Conservation (phyloP, 305 asterid genomes). For the Fraxinus sp. region DNA sequence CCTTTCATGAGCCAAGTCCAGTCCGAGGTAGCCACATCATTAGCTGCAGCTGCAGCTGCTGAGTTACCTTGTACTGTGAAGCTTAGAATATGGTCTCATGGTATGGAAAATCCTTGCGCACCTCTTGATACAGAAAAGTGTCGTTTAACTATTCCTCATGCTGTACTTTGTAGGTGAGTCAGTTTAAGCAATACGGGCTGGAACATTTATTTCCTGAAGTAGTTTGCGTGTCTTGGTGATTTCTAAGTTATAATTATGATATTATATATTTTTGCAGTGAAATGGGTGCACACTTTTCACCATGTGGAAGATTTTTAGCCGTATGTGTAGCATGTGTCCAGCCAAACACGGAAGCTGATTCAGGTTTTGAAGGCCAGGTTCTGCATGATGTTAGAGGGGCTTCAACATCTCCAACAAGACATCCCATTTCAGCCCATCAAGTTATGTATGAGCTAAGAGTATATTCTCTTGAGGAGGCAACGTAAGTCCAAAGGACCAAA, state of each 20-base stretch:
- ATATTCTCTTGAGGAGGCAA: slow-evolving; percentile 94
- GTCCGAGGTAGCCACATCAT: slow-evolving; percentile 74
- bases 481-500: slow-evolving; percentile 47
- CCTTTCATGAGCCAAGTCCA: slow-evolving; percentile 68
- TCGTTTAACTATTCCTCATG: slow-evolving; percentile 84
- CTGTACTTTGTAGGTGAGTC: slow-evolving; percentile 89
- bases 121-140: slow-evolving; percentile 65
- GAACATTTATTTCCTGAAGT: slow-evolving; percentile 19
- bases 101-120: slow-evolving; percentile 66
- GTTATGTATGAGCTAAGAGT: slow-evolving; percentile 91
- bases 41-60: slow-evolving; percentile 88
- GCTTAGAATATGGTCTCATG: slow-evolving; percentile 92
- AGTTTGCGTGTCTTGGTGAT: neutral
- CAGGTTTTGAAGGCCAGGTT: slow-evolving; percentile 62
- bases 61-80: slow-evolving; percentile 96
- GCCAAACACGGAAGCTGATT: slow-evolving; percentile 70
- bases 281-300: slow-evolving; percentile 98
- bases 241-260: slow-evolving; percentile 22
- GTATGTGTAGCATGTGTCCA: slow-evolving; percentile 94
- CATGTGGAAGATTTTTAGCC: slow-evolving; percentile 96
- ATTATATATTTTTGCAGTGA: slow-evolving; percentile 52
- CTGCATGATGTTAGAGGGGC: slow-evolving; percentile 69
- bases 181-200: slow-evolving; percentile 13
- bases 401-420: slow-evolving; percentile 93
- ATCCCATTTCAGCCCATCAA: slow-evolving; percentile 81